Base-by-base conservation (phyloP, 73 alveolate genomes). In the Paramecium caudatum region DNA sequence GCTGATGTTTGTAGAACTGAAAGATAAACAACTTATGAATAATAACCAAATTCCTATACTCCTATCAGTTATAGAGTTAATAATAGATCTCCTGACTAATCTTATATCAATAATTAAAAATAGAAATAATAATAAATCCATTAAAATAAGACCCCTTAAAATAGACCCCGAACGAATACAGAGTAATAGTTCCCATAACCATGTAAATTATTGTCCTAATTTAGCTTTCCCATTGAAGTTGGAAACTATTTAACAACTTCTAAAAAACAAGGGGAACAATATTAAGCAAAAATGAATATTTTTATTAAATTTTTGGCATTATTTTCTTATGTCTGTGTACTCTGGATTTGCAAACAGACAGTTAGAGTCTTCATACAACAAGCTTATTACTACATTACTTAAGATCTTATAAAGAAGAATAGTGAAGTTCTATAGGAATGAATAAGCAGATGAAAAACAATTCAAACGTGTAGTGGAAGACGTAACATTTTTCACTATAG, bases 1-100 rank as follows among this genome's bases (percentile, higher is more conserved):
- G 36, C 47, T 74, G 88, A 74, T 21, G 25, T 27, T 5, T 65
- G 83, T 45, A 39, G 88, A 45, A 74, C 62, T 8, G 88, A 45
- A 37, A 37, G 62, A 41, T 19, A 41, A 23, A 74, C 43, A 16
- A n/a, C 10, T 15, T 15, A 15, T 27, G 80, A 55, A 10, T 27
- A 55, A 19, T 23, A 55, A 21, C n/a, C n/a, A n/a, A 23, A 5
- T 5, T 19, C 80, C 16, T 17, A 55, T 43, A 37, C 88, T 39
- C 88, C 68, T 19, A n/a, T 74, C 21, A 27, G 46, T 9, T 36
- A 30, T 37, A 70, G 87, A 70, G 45, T 34, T 32, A 34, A 70
- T 9, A 70, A 70, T 39, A 37, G 87, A 70, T 70, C 87, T n/a
- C 87, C 87, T 3, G 87, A 70, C 17, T 15, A 15, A 21, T 49